These are phyloP conservation scores for Chenopodium berlandieri DNA, from an alignment of 148 eudicot species.

Conservation along the genomic window DNA sequence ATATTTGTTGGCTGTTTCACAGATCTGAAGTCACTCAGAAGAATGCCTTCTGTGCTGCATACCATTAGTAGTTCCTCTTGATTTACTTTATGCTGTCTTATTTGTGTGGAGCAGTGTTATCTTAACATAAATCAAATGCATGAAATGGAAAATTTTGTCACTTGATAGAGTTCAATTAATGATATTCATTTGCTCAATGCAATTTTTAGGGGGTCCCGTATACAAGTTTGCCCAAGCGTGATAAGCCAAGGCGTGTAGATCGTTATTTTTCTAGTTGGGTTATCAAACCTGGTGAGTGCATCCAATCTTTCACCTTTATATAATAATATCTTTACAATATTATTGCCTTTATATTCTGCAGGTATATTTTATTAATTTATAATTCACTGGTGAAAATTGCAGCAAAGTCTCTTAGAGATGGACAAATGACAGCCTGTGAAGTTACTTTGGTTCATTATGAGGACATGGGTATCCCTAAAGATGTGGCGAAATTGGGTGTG, in stretches of 20 bases:
- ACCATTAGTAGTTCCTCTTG: background rate
- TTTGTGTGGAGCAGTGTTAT: background rate
- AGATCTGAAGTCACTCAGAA: background rate
- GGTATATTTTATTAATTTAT: background rate
- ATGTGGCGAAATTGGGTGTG: constrained; percentile 83
- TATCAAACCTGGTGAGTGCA: constrained; percentile 71
- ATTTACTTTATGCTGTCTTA: background rate
- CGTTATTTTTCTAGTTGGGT: constrained; percentile 93
- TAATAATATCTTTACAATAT: background rate
- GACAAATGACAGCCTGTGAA: constrained; percentile 76
- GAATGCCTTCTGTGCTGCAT: background rate
- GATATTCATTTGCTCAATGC: constrained; percentile 5
- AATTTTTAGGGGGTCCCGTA: constrained; percentile 69
- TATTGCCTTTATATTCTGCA: background rate
- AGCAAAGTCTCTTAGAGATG: constrained; percentile 84
- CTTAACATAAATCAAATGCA: background rate
- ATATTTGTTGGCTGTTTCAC: background rate
- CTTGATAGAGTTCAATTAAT: background rate
- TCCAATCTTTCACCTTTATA: constrained; percentile 6
- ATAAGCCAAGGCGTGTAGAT: constrained; percentile 95
- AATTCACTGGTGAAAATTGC: constrained; percentile 16
- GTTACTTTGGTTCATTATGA: constrained; percentile 81
- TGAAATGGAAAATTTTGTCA: background rate
- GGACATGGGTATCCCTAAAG: constrained; percentile 98
- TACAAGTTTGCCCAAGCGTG: constrained; percentile 67